Conservation (phyloP, 768 basidiomycete species). For the Rhodotorula babjevae region DNA sequence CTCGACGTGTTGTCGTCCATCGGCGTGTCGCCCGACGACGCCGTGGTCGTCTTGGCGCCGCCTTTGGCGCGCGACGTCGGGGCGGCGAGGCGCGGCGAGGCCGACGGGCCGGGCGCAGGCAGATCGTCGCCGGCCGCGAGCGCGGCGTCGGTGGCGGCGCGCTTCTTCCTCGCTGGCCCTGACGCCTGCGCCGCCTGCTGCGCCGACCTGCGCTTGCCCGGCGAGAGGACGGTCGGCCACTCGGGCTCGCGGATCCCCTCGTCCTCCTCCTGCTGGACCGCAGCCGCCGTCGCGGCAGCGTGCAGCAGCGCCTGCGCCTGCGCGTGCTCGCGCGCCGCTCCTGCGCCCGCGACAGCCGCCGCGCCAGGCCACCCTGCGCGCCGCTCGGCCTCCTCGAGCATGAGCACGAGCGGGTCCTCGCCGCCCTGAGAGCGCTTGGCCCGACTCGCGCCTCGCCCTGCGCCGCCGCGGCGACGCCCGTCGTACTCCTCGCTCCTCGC, state of each 20-base stretch:
- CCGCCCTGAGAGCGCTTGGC: no score
- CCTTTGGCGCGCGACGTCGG: background rate
- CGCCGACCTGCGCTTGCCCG: no score
- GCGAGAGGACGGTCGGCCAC: no score
- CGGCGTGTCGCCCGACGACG: background rate
- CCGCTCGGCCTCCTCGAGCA: slow-evolving; percentile 19
- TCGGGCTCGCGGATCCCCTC: no score
- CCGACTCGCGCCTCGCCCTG: background rate
- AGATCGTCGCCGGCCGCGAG: no score
- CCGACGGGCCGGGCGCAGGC: background rate
- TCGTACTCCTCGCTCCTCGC: background rate
- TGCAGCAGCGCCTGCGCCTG: background rate
- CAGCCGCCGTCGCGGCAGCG: no score
- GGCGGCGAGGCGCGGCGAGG: no score
- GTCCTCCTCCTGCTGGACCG: background rate
- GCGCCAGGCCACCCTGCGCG: slow-evolving; percentile 1
- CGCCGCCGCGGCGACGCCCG: no score
- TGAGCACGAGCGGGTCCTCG: slow-evolving; percentile 8
- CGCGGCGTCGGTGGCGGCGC: background rate
- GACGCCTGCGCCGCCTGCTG: no score
- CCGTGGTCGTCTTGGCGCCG: background rate
- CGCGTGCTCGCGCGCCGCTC: background rate
- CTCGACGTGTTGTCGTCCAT: background rate
- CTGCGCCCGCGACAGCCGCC: no score
- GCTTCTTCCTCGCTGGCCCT: background rate